A percentile compares a stretch with the other conserved stretches of the same genome.
Evolutionary conservation across 805 yeast genomes (phyloP).

Genomic region (Ogataea thermomethanolica): DNA sequence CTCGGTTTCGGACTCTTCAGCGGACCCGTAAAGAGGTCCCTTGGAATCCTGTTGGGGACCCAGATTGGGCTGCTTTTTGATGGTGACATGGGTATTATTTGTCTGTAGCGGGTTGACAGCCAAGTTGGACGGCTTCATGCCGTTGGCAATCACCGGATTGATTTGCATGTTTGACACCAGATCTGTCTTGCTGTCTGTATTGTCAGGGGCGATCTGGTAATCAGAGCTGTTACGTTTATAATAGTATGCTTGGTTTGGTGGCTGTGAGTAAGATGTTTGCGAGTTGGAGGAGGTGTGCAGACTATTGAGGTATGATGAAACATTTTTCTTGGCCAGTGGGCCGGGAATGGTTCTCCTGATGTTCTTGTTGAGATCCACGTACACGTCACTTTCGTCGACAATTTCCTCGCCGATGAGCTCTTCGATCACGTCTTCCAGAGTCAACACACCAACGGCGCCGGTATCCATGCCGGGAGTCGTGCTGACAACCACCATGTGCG

Average conservation of each 20-base stretch:
- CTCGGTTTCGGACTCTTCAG: conserved; percentile 29
- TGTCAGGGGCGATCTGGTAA: conserved; percentile 1
- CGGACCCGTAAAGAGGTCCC: conserved; percentile 28
- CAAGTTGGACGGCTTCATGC: conserved; percentile 55
- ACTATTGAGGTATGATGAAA: conserved; percentile 64
- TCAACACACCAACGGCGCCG: conserved; percentile 89
- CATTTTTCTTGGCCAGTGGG: conserved; percentile 65
- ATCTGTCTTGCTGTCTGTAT: not conserved
- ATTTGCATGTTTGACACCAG: conserved; percentile 11
- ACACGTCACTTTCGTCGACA: conserved; percentile 94
- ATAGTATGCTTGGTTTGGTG: conserved; percentile 14
- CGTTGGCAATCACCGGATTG: conserved; percentile 28
- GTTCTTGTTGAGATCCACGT: conserved; percentile 83
- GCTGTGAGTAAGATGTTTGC: conserved; percentile 5
- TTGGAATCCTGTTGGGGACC: conserved; percentile 3
- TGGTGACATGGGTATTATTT: conserved; percentile 60
- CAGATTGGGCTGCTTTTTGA: conserved; percentile 52
- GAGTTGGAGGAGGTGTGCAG: conserved; percentile 37
- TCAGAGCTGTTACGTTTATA: conserved; percentile 18
- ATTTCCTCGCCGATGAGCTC: conserved; percentile 97
- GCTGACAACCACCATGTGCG: conserved; percentile 94
- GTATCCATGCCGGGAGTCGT: conserved; percentile 72
- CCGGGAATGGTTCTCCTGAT: conserved; percentile 77
- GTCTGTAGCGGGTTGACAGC: conserved; percentile 71
- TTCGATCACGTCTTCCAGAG: conserved; percentile 96